Evolutionary conservation across 306 rosid species (phyloP), one percentile per base, ranked within the genome.

Genomic region (Abrus pulchellus): DNA sequence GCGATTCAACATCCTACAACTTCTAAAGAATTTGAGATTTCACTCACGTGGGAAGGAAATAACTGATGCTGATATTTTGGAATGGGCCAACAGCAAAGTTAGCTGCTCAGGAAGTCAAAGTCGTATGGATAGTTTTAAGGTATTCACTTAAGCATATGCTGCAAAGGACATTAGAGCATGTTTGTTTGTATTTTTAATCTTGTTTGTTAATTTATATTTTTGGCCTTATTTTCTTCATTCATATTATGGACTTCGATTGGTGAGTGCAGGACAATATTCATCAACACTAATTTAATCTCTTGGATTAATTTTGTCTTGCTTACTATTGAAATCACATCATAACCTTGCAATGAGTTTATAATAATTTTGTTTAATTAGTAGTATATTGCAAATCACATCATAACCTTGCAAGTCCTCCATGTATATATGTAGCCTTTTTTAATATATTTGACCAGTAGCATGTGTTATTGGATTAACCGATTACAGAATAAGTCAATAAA

Each of bases 11-110:
- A 95, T 90, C 74, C 92, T 95, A 62, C 98, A 95, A 90, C 95
- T 95, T 67, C 77, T 95, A 6, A 93, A 88, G 82, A 95, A 95
- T 89, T 86, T 95, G 89, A 95, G 99, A 87, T 90, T 86, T 84
- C 96, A 93, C 76, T 90, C 99, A 66, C 90, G 88, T 48, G 99
- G 97, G 84, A 95, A 89, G 87, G 98, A 95, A 87, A 91, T 95
- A 61, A 82, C 82, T 3, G 99, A 95, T 87, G 90, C 90, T 84
- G 97, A 93, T 85, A 95, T 95, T 86, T 83, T 95, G 14, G 86
- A 90, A 85, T 95, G 99, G 99, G 99, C 99, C 32, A 95, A 93
- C 72, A 64, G 75, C 83, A 95, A 88, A 92, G 99, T 95, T 71
- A 84, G 84, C 83, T 76, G 66, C 88, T 83, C 97, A 0, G 89